Percentiles rank a stretch among this genome's conserved stretches.
Conservation (phyloP, 2,329 filamentous ascomycete genomes). For the Microcyclosporella mali region DNA sequence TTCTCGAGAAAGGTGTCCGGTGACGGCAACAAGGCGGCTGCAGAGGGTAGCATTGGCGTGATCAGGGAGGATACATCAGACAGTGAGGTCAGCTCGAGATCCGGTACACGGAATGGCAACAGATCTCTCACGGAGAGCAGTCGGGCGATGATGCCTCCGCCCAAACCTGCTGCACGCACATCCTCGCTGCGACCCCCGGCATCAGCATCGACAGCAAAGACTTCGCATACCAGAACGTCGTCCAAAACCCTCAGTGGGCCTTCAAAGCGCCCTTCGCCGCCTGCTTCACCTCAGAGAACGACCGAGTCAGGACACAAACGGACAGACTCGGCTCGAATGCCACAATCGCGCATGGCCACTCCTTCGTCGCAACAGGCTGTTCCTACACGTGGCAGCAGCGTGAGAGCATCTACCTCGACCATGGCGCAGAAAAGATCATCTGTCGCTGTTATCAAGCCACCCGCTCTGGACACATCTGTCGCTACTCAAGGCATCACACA, state of each 20-base stretch:
- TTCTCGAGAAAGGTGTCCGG: slow-evolving; percentile 22
- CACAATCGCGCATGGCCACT: slow-evolving; percentile 16
- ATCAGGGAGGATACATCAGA: slow-evolving; percentile 22
- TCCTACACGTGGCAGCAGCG: slow-evolving; percentile 10
- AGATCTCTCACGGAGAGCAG: slow-evolving; percentile 20
- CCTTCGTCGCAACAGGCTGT: slow-evolving; percentile 12
- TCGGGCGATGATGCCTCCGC: slow-evolving; percentile 26
- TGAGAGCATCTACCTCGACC: slow-evolving; percentile 7
- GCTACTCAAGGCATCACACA: slow-evolving; percentile 7
- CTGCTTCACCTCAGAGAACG: background rate
- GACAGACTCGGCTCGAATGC: slow-evolving; percentile 21
- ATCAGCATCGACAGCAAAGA: slow-evolving; percentile 11
- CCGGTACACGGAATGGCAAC: slow-evolving; percentile 13
- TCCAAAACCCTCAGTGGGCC: slow-evolving; percentile 13
- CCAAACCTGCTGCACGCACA: slow-evolving; percentile 15
- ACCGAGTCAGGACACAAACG: slow-evolving; percentile 15
- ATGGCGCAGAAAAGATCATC: slow-evolving; percentile 22
- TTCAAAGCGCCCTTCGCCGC: background rate
- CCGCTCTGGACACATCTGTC: slow-evolving; percentile 12
- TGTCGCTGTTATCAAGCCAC: slow-evolving; percentile 13
- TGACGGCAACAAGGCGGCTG: slow-evolving; percentile 16
- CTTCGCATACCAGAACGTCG: slow-evolving; percentile 13
- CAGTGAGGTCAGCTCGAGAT: slow-evolving; percentile 9
- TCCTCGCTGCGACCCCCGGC: slow-evolving; percentile 17
- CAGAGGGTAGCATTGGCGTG: background rate